phyloP scores from a whole-genome alignment of 331 rosid species.

The Telfairia occidentalis region DNA sequence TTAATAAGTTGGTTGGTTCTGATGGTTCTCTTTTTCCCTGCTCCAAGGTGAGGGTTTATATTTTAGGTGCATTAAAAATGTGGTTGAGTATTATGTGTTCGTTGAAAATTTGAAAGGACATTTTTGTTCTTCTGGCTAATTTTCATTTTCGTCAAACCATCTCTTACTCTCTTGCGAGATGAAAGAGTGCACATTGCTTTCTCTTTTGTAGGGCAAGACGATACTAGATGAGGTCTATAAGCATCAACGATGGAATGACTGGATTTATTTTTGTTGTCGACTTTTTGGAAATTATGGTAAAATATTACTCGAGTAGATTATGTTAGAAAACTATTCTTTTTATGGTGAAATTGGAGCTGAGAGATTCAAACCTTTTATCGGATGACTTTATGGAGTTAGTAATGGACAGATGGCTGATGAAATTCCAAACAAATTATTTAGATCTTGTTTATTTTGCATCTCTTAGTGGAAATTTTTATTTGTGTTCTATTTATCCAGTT shows the following conservation, averaged over 20 bases:
- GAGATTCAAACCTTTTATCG: constrained; percentile 7
- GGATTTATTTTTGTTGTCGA: constrained; percentile 38
- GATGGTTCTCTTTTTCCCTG: not conserved
- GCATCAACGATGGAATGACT: constrained; percentile 48
- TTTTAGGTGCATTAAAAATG: not conserved
- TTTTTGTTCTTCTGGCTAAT: not conserved
- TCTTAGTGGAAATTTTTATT: not conserved
- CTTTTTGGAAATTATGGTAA: constrained; percentile 29
- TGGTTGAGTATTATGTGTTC: not conserved
- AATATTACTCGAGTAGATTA: constrained; percentile 31
- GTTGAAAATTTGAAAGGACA: not conserved
- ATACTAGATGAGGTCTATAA: constrained; percentile 74
- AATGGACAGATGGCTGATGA: not conserved
- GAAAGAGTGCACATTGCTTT: constrained; percentile 43
- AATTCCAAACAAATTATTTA: not conserved
- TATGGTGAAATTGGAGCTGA: constrained; percentile 13
- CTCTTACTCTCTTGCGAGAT: constrained; percentile 35
- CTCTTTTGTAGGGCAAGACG: constrained; percentile 64
- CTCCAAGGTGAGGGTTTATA: not conserved
- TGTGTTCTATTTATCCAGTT: not conserved
- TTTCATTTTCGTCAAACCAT: constrained; percentile 17
- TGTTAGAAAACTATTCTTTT: constrained; percentile 21
- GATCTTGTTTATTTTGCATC: not conserved
- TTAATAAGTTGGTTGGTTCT: constrained; percentile 1
- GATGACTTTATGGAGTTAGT: not conserved